phyloP scores from a whole-genome alignment of 2,329 filamentous ascomycete species.

The Colletotrichum falcatum region DNA sequence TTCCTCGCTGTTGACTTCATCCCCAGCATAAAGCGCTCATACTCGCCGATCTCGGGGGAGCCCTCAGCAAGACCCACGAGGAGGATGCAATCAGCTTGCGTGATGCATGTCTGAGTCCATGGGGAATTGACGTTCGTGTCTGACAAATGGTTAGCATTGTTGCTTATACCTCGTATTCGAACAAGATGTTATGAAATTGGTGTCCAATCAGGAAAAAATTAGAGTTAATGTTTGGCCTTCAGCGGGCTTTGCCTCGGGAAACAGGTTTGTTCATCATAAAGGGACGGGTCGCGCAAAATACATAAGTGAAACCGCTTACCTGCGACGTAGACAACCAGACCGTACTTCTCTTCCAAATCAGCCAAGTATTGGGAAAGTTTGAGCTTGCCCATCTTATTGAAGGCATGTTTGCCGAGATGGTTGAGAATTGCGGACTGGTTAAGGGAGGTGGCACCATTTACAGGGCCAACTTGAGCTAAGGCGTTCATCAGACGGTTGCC shows the following conservation, averaged over 20 bases:
- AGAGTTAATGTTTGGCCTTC: constrained; percentile 70
- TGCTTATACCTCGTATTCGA: not conserved
- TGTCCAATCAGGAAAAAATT: constrained; percentile 73
- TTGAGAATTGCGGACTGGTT: constrained; percentile 95
- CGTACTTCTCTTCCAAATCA: constrained; percentile 96
- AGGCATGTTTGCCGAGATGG: constrained; percentile 94
- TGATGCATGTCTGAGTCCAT: constrained; percentile 98
- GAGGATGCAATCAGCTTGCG: constrained; percentile 95
- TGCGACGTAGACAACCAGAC: constrained; percentile 93
- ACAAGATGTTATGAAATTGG: constrained; percentile 24
- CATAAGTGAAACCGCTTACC: constrained; percentile 59
- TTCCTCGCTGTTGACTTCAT: constrained; percentile 98
- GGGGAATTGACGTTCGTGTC: constrained; percentile 97
- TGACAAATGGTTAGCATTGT: constrained; percentile 52
- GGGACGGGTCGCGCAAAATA: constrained; percentile 22
- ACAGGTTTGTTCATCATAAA: constrained; percentile 64
- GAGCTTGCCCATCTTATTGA: constrained; percentile 96
- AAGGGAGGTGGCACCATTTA: constrained; percentile 89
- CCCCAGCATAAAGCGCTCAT: constrained; percentile 93
- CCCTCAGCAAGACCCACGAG: constrained; percentile 92
- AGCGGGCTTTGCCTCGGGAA: constrained; percentile 64
- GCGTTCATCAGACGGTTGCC: constrained; percentile 90
- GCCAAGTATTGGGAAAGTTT: constrained; percentile 96
- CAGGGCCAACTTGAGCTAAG: constrained; percentile 86
- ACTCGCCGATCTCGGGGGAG: constrained; percentile 92